Evolutionary conservation across 2,329 filamentous ascomycete genomes (phyloP), one percentile per base, ranked within the genome.

Genomic region (Fusarium succisae): DNA sequence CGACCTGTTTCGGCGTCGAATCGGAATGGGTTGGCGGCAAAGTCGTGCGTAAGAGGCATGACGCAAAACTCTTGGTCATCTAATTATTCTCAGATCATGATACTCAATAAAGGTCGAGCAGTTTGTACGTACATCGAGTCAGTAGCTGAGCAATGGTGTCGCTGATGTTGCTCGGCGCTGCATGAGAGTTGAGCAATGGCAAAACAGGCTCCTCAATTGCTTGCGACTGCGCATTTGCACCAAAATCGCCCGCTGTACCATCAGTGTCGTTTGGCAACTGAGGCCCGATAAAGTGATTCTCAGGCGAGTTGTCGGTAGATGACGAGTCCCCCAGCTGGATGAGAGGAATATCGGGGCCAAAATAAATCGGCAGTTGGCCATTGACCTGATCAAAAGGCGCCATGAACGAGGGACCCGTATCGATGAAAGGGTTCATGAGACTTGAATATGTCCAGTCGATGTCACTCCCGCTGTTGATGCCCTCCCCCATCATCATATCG

Each of bases 201-300:
- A 53, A 1, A 3, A 53, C 32, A 0, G 50, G 50, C 50, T 53
- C 50, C 7, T 37, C 50, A 22, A 37, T 26, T 2, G 13, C 50
- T 15, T 53, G 50, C 3, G 50, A 26, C 18, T 26, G 48, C 8
- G 30, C 30, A 24, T 35, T 20, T 24, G 17, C 4, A 14, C 0
- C 2, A 1, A 51, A 51, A 2, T 51, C 30, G 0, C n/a, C n/a
- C 2, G 48, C n/a, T 7, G 30, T 15, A 1, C 30, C n/a, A 17
- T 26, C n/a, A 11, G 8, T 6, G 2, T 53, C 32, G 4, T 9
- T 53, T 8, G 50, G 50, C 5, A 53, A 17, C 6, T 53, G 32
- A 20, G 50, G 50, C 3, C 50, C 32, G 9, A 37, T 37, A 6
- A 37, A 53, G 2, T 53, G 50, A 1, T 53, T 53, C 32, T 53